Conservation (phyloP, 345 rosid genomes). For the Sisymbrium irio region DNA sequence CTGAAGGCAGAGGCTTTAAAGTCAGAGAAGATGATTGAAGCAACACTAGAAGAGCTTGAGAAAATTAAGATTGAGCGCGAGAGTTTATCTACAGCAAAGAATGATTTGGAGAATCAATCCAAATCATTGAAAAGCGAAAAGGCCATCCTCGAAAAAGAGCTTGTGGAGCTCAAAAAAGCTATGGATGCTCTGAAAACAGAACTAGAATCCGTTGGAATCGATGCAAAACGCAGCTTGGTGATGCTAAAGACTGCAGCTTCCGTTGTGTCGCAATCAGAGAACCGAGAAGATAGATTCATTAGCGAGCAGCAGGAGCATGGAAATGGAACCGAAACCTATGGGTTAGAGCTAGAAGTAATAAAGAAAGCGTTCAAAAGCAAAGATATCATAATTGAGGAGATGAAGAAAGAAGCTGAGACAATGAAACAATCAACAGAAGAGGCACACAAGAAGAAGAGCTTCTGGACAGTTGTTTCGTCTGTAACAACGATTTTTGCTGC, state of each 20-base stretch:
- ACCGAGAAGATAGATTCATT: neutral
- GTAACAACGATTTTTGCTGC: constrained; percentile 67
- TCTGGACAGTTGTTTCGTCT: constrained; percentile 66
- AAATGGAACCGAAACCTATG: constrained; percentile 38
- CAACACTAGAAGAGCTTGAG: constrained; percentile 36
- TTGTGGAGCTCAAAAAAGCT: constrained; percentile 39
- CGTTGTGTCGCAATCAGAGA: constrained; percentile 33
- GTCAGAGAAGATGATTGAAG: constrained; percentile 43
- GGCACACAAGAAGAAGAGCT: constrained; percentile 53
- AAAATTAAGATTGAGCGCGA: constrained; percentile 34
- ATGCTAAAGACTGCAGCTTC: constrained; percentile 54
- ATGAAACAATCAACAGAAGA: constrained; percentile 49
- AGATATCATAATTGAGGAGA: constrained; percentile 49
- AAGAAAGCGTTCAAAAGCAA: constrained; percentile 50
- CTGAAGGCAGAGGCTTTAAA: constrained; percentile 38
- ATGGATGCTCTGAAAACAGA: constrained; percentile 40
- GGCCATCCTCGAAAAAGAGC: constrained; percentile 37
- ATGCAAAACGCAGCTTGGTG: constrained; percentile 24
- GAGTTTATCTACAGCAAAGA: constrained; percentile 34
- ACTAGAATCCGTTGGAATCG: constrained; percentile 32
- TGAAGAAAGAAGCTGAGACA: constrained; percentile 52
- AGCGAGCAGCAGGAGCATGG: constrained; percentile 20
- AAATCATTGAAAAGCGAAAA: constrained; percentile 44
- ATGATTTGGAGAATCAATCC: constrained; percentile 32
- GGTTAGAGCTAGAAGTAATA: constrained; percentile 47